phyloP scores from a whole-genome alignment of 2,329 filamentous ascomycete genomes.

The Leptographium galeiforme region DNA sequence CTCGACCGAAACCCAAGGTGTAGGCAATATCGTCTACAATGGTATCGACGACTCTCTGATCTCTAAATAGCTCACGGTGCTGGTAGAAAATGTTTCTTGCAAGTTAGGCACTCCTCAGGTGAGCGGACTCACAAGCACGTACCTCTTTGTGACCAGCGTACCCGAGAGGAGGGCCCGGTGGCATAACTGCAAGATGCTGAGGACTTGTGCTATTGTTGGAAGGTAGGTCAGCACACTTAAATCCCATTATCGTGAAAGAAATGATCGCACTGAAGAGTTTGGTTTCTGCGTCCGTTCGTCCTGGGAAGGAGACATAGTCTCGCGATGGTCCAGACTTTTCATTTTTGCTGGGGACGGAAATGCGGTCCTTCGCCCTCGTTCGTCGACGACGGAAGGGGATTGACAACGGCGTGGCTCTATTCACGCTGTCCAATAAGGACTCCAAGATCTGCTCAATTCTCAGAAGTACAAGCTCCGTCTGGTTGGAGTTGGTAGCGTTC shows the following conservation, averaged over 20 bases:
- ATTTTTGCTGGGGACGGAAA: no score
- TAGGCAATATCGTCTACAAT: slow-evolving; percentile 63
- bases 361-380: not conserved
- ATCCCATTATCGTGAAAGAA: slow-evolving; percentile 8
- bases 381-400: slow-evolving; percentile 30
- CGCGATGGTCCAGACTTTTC: not conserved
- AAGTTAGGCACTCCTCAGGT: not conserved
- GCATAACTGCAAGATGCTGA: slow-evolving; percentile 45
- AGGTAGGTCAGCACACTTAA: not conserved
- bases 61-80: slow-evolving; percentile 56
- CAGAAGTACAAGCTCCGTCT: slow-evolving; percentile 23
- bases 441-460: slow-evolving; percentile 44
- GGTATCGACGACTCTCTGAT: slow-evolving; percentile 54
- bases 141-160: slow-evolving; percentile 49
- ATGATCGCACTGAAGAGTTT: slow-evolving; percentile 34
- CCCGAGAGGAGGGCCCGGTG: slow-evolving; percentile 45
- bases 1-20: slow-evolving; percentile 51
- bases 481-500: not conserved
- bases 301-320: slow-evolving; percentile 28
- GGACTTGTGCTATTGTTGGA: slow-evolving; percentile 34
- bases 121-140: not conserved
- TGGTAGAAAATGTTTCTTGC: slow-evolving; percentile 71
- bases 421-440: slow-evolving; percentile 31
- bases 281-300: slow-evolving; percentile 30
- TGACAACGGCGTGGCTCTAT: slow-evolving; percentile 25